Evolutionary conservation across 2,329 filamentous ascomycete species (phyloP).

Genomic region (Colletotrichum liriopes): DNA sequence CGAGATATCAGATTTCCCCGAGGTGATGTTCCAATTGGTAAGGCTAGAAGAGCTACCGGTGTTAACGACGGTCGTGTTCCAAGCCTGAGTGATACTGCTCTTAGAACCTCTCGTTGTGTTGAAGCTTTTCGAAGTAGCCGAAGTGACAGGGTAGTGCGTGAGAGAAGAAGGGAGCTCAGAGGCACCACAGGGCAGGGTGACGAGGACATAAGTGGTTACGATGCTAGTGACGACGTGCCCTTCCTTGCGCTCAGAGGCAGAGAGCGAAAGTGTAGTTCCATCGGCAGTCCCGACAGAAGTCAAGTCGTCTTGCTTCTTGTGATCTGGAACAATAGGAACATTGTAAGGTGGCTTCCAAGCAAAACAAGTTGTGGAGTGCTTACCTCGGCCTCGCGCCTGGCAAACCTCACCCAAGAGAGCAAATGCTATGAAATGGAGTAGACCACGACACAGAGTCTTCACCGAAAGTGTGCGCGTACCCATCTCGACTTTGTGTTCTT

Average conservation of each 20-base stretch:
- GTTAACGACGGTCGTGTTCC: neutral
- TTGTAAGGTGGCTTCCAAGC: neutral
- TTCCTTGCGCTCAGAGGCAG: neutral
- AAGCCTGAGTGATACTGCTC: neutral
- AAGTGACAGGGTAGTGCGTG: neutral
- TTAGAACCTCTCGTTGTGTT: neutral
- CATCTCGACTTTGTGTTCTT: neutral
- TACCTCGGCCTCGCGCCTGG: conserved; percentile 21
- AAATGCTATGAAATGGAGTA: neutral
- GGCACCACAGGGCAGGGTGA: conserved; percentile 10
- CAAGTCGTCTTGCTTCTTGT: neutral
- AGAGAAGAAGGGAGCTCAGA: neutral
- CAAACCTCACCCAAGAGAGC: neutral
- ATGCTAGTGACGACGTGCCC: conserved; percentile 17
- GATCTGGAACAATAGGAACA: neutral
- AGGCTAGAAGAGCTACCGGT: neutral
- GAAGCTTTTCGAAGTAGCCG: neutral
- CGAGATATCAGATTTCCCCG: neutral
- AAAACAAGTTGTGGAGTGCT: neutral
- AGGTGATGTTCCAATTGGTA: neutral
- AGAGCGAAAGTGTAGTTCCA: neutral
- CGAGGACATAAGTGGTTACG: conserved; percentile 15
- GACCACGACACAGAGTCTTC: neutral
- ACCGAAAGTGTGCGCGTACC: neutral
- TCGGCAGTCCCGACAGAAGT: neutral